These are phyloP conservation scores for Silene vulgaris DNA, from an alignment of 179 eudicot species.

Conservation along the genomic window DNA sequence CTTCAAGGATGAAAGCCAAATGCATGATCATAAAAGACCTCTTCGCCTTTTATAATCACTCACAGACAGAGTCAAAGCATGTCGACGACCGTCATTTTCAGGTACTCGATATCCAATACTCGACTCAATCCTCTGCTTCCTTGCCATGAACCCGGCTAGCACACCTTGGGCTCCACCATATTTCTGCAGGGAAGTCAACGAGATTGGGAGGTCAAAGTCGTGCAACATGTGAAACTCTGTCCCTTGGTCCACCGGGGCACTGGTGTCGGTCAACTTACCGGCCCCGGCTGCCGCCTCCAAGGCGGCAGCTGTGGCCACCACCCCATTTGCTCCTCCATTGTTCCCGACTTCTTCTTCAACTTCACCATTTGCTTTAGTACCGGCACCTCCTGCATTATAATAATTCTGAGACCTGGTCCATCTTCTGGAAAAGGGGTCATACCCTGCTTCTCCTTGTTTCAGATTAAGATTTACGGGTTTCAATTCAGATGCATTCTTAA, in stretches of 20 bases:
- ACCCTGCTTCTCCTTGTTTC: conserved; percentile 92
- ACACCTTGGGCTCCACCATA: conserved; percentile 84
- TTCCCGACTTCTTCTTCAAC: conserved; percentile 21
- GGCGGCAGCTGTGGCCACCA: conserved; percentile 73
- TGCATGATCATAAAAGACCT: conserved; percentile 57
- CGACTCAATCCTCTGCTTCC: conserved; percentile 82
- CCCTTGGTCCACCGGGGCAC: conserved; percentile 83
- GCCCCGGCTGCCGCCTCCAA: conserved; percentile 89
- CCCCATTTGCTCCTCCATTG: conserved; percentile 34
- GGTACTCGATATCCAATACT: conserved; percentile 69
- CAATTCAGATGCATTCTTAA: conserved; percentile 75
- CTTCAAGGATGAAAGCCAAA: neutral
- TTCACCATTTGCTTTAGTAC: conserved; percentile 26
- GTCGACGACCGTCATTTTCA: conserved; percentile 85
- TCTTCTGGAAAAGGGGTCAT: conserved; percentile 95
- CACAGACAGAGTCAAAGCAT: conserved; percentile 75
- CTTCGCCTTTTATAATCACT: conserved; percentile 90
- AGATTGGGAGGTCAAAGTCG: conserved; percentile 76
- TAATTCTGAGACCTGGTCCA: conserved; percentile 94
- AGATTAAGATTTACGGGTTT: conserved; percentile 51
- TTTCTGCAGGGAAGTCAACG: conserved; percentile 58
- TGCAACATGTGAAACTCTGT: conserved; percentile 69
- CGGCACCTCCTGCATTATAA: conserved; percentile 48
- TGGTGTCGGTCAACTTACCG: conserved; percentile 89
- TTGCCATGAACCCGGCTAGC: conserved; percentile 72